phyloP scores from a whole-genome alignment of 2,329 filamentous ascomycete species.

The Scedosporium aurantiacum region DNA sequence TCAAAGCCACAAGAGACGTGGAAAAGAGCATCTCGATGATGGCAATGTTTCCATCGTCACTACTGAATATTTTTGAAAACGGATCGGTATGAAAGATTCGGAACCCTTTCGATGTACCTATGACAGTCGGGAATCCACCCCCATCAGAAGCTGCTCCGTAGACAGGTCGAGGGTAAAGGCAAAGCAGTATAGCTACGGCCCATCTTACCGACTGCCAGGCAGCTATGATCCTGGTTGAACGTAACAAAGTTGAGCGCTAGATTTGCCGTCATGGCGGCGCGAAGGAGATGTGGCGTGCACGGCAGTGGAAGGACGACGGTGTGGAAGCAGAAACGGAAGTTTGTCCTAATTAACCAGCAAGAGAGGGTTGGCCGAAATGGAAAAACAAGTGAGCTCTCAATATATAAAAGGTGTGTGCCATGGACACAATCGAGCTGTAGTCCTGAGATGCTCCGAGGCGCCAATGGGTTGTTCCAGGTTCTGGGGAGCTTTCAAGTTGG shows the following conservation, averaged over 20 bases:
- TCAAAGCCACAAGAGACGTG: constrained; percentile 87
- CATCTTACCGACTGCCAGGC: constrained; percentile 76
- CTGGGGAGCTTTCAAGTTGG: too few species aligned
- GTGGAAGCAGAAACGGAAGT: neutral
- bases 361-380: too few species aligned
- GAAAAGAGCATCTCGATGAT: constrained; percentile 99
- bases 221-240: constrained; percentile 98
- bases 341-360: too few species aligned
- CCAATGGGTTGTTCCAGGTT: too few species aligned
- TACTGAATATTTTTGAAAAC: constrained; percentile 89
- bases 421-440: too few species aligned
- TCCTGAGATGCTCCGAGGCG: too few species aligned
- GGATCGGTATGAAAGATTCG: constrained; percentile 95
- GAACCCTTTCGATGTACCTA: constrained; percentile 86
- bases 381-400: too few species aligned
- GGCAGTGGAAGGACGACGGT: neutral
- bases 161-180: constrained; percentile 3
- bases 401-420: too few species aligned
- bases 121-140: neutral
- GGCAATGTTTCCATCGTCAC: constrained; percentile 86
- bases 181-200: neutral
- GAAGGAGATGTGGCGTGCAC: neutral
- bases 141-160: too few species aligned
- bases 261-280: constrained; percentile 39
- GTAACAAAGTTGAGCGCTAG: constrained; percentile 92